Evolutionary conservation across 768 basidiomycete species (phyloP).

Genomic region (Kwoniella botswanensis): DNA sequence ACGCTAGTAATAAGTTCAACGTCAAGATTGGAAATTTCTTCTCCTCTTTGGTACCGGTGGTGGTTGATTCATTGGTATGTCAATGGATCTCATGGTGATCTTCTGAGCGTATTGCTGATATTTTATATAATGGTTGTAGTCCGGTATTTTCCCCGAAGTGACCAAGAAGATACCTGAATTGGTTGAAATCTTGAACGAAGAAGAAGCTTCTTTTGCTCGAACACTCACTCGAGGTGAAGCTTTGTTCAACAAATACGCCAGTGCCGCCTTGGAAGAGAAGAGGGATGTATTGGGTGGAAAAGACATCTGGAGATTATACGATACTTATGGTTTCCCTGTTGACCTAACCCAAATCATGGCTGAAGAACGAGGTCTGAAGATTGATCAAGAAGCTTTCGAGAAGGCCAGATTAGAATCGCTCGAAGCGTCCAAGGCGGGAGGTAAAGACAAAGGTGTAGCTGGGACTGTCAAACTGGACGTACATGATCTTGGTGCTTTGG

Average conservation of each 20-base stretch:
- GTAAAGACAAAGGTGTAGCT: constrained; percentile 67
- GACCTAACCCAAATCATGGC: constrained; percentile 97
- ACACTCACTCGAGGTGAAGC: constrained; percentile 96
- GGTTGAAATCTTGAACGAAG: constrained; percentile 94
- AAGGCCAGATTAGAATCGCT: constrained; percentile 84
- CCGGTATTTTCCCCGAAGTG: constrained; percentile 89
- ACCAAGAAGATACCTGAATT: constrained; percentile 78
- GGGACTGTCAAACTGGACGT: constrained; percentile 83
- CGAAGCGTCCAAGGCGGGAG: constrained; percentile 84
- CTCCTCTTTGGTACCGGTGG: constrained; percentile 84
- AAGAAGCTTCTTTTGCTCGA: constrained; percentile 96
- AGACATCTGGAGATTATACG: constrained; percentile 96
- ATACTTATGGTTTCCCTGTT: constrained; percentile 97
- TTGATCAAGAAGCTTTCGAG: constrained; percentile 89
- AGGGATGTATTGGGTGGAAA: constrained; percentile 76
- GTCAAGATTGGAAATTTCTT: constrained; percentile 94
- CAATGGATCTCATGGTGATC: neutral
- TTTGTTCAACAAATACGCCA: constrained; percentile 86
- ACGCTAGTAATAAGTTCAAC: constrained; percentile 90
- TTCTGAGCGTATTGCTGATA: neutral
- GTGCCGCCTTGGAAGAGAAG: constrained; percentile 69
- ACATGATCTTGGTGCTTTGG: constrained; percentile 85
- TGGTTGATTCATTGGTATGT: constrained; percentile 84
- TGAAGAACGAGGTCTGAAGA: constrained; percentile 79
- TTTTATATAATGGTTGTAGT: constrained; percentile 61